phyloP scores from a whole-genome alignment of 2,329 filamentous ascomycete species.

The Dothidotthia symphoricarpi region DNA sequence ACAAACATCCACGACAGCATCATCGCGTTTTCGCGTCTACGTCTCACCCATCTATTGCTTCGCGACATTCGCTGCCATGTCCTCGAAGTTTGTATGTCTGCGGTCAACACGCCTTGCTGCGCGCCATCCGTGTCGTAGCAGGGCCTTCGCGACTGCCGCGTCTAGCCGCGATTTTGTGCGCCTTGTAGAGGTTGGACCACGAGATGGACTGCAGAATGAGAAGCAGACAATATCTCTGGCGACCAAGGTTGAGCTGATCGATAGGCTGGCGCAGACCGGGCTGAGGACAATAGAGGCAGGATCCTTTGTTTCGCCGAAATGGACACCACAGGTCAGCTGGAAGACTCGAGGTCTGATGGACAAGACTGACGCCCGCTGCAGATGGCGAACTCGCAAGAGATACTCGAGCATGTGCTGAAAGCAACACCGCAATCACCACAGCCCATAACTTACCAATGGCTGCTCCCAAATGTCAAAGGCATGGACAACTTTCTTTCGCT shows the following conservation, averaged over 20 bases:
- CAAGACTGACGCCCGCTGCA: slow-evolving; percentile 47
- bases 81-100: slow-evolving; percentile 31
- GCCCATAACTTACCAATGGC: slow-evolving; percentile 72
- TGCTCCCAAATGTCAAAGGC: slow-evolving; percentile 74
- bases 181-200: slow-evolving; percentile 79
- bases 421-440: slow-evolving; percentile 54
- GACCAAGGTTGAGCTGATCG: slow-evolving; percentile 75
- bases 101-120: slow-evolving; percentile 38
- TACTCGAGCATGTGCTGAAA: slow-evolving; percentile 67
- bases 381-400: slow-evolving; percentile 78
- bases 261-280: slow-evolving; percentile 66
- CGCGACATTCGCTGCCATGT: slow-evolving; percentile 19
- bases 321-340: slow-evolving; percentile 69
- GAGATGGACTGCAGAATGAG: slow-evolving; percentile 87
- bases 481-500: slow-evolving; percentile 60
- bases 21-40: slow-evolving; percentile 3
- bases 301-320: slow-evolving; percentile 80
- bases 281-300: slow-evolving; percentile 75
- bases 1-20: slow-evolving; percentile 1
- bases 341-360: background rate
- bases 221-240: slow-evolving; percentile 66
- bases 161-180: slow-evolving; percentile 48
- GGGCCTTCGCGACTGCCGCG: slow-evolving; percentile 36
- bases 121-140: slow-evolving; percentile 29
- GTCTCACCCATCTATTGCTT: slow-evolving; percentile 4